Evolutionary conservation across 495 filamentous ascomycete species (phyloP).

Genomic region (Amniculicola lignicola): DNA sequence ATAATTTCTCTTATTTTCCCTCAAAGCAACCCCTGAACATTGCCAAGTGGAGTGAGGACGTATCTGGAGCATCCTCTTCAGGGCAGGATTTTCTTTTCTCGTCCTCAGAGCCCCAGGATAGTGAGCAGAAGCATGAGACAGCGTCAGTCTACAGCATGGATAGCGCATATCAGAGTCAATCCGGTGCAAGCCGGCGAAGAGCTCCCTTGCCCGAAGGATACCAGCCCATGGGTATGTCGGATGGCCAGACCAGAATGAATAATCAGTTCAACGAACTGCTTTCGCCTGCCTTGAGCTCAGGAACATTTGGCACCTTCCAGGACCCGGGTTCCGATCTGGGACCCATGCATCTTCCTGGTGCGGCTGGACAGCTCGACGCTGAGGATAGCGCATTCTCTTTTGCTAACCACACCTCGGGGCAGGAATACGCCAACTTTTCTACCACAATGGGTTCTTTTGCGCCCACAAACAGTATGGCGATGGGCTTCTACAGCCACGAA

Average conservation of each 20-base stretch:
- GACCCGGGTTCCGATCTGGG: constrained; percentile 20
- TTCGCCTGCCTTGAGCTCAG: constrained; percentile 46
- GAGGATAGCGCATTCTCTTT: constrained; percentile 18
- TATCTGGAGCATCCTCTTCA: constrained; percentile 22
- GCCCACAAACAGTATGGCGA: constrained; percentile 2
- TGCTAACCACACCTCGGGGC: constrained; percentile 25
- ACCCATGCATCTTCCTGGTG: constrained; percentile 15
- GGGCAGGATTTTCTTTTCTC: constrained; percentile 27
- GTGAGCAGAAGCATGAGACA: constrained; percentile 26
- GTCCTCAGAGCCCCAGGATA: constrained; percentile 15
- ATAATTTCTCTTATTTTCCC: constrained; percentile 24
- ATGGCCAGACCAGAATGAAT: constrained; percentile 14
- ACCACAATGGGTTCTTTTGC: constrained; percentile 9
- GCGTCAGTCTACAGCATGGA: constrained; percentile 34
- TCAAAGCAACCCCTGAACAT: constrained; percentile 23
- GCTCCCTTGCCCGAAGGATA: constrained; percentile 13
- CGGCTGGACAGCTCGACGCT: constrained; percentile 13
- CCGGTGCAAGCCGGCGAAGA: constrained; percentile 23
- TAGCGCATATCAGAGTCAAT: constrained; percentile 34
- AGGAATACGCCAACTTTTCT: constrained; percentile 16
- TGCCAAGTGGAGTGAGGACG: constrained; percentile 35
- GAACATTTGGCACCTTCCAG: constrained; percentile 29
- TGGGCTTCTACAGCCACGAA: constrained; percentile 12
- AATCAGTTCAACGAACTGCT: constrained; percentile 37
- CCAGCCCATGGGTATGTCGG: constrained; percentile 14